Conservation (phyloP, 2,329 filamentous ascomycete genomes). For the Thielaviopsis euricoi region DNA sequence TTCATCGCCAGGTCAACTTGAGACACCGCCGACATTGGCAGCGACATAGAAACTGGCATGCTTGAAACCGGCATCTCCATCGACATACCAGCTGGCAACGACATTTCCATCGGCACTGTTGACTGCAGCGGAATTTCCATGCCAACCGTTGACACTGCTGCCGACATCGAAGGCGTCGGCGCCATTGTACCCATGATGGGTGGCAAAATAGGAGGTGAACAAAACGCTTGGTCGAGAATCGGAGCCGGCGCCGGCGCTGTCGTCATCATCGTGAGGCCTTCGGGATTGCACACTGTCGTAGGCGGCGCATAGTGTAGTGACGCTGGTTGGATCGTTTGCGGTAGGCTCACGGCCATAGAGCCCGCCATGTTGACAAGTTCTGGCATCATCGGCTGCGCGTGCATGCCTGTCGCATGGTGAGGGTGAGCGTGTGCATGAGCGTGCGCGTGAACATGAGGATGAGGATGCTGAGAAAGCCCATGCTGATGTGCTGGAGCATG, state of each 20-base stretch:
- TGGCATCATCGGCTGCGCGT: not conserved
- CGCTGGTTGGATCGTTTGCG: not conserved
- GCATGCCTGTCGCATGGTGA: slow-evolving; percentile 2
- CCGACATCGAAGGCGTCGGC: not conserved
- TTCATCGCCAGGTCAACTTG: not conserved
- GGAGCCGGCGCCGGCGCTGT: not conserved
- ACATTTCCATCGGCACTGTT: not conserved
- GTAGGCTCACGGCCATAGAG: not conserved
- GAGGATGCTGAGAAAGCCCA: not conserved
- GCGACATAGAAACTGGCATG: not conserved
- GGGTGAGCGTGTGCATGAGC: not conserved
- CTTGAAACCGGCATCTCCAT: not conserved
- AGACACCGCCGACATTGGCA: not conserved
- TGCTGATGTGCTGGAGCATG: not conserved
- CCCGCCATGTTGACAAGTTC: not conserved
- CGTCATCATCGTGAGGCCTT: not conserved
- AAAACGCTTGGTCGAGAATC: not conserved
- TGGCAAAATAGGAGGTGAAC: not conserved
- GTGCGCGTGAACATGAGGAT: not conserved
- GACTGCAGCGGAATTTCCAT: not conserved
- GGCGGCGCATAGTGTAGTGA: not conserved
- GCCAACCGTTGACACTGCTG: not conserved
- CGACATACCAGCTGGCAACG: not conserved
- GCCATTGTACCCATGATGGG: not conserved
- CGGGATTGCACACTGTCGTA: not conserved